Evolutionary conservation across 495 filamentous ascomycete genomes (phyloP), one percentile per base, ranked within the genome.

Genomic region (Penicillium cinerascens): DNA sequence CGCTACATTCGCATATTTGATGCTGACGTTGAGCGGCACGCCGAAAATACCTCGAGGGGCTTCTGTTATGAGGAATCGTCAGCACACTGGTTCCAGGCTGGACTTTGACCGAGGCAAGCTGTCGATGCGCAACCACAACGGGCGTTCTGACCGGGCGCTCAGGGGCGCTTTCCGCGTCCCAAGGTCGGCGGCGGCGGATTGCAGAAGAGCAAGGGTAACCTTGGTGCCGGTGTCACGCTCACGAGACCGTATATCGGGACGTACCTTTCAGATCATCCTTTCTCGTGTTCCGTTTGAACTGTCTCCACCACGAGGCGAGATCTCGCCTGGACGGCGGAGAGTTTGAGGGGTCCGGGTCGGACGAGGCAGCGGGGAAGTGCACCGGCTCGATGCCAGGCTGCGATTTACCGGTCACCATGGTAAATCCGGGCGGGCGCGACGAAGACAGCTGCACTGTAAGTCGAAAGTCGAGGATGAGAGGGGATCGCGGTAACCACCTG

Each of bases 1-100:
- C 45, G 93, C 93, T 55, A 99, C 93, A 70, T 99, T 99, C 49
- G 93, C 93, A 65, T 99, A 99, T 26, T 89, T 87, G 68, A 99
- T 99, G 75, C 92, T 97, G 56, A 87, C 83, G 52, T 89, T 87
- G 42, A 99, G 82, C 1, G 93, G 90, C n/a, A 98, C 83, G 41
- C 92, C 92, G 69, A 98, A 98, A 47, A 98, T 98, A 26, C 82
- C 82, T 51, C 75, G 73, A 0, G 74, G 64, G 60, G 66, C 60
- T 46, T 70, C 68, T 70, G 36, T 22, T 44, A 21, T 37, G 21
- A 53, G 16, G 7, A 6, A 10, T 6, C 4, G 37, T 39, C 4
- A 39, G 37, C 37, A 39, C 16, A 20, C 37, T 39, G 37, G n/a
- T 18, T 39, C 37, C 4, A 16, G 6, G 6, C 4, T 4, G n/a